Percentiles rank a stretch among this genome's conserved stretches.
Evolutionary conservation across 192 early-diverging fungal species (phyloP).

Genomic region (Mortierella claussenii): DNA sequence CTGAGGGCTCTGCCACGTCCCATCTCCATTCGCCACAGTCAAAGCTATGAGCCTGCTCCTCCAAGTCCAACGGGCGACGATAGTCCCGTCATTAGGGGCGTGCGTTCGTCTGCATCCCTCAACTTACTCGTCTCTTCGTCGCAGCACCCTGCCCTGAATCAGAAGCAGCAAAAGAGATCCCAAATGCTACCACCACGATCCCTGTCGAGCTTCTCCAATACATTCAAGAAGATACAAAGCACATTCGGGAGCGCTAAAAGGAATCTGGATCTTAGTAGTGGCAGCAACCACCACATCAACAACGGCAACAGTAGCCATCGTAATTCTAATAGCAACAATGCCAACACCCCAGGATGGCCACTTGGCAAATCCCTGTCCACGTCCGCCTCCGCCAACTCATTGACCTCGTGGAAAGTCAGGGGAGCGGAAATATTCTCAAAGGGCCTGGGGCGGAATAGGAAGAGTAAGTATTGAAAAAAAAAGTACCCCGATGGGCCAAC

Average conservation of each 20-base stretch:
- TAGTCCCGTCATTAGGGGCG: slow-evolving; percentile 2
- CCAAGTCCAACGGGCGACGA: slow-evolving; percentile 5
- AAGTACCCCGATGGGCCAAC: too few species aligned
- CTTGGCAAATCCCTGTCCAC: slow-evolving; percentile 16
- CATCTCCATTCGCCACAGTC: slow-evolving; percentile 41
- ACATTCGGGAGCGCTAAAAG: slow-evolving; percentile 25
- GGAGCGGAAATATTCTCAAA: slow-evolving; percentile 47
- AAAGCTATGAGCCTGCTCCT: slow-evolving; percentile 31
- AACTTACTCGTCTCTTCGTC: slow-evolving; percentile 19
- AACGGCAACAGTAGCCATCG: not conserved
- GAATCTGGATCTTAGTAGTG: slow-evolving; percentile 18
- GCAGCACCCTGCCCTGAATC: not conserved
- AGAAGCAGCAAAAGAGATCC: slow-evolving; percentile 5
- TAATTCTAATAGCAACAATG: too few species aligned
- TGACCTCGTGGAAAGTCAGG: slow-evolving; percentile 37
- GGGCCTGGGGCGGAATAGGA: slow-evolving; percentile 27
- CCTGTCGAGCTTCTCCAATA: slow-evolving; percentile 41
- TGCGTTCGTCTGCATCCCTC: slow-evolving; percentile 23
- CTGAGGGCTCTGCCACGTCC: slow-evolving; percentile 39
- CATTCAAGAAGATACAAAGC: slow-evolving; percentile 45
- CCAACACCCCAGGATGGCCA: too few species aligned
- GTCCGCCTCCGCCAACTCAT: slow-evolving; percentile 21
- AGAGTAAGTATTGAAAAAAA: slow-evolving; percentile 22
- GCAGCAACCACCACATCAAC: slow-evolving; percentile 11
- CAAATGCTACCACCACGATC: slow-evolving; percentile 12